These are phyloP conservation scores for Tremella fuciformis DNA, from an alignment of 768 basidiomycete species.

Conservation along the genomic window DNA sequence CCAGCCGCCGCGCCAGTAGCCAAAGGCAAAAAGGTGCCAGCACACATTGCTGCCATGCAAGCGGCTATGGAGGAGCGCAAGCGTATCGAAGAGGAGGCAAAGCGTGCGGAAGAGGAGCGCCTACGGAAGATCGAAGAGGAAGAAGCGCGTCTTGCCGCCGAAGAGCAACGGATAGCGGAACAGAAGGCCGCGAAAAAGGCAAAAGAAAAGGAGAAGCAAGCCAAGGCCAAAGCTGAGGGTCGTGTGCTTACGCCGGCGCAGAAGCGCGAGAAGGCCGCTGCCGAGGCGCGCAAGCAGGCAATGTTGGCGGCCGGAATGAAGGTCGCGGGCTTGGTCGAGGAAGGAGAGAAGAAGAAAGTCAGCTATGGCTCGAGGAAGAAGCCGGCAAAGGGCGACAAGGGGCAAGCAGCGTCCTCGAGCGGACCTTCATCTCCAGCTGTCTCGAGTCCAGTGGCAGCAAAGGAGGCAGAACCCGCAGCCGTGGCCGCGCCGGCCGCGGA, in stretches of 20 bases:
- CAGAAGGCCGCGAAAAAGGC: conserved; percentile 59
- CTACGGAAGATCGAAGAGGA: conserved; percentile 78
- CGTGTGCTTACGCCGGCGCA: conserved; percentile 94
- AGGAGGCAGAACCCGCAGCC: conserved; percentile 6
- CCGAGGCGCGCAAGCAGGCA: conserved; percentile 85
- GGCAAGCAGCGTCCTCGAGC: conserved; percentile 18
- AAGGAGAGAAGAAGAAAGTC: conserved; percentile 56
- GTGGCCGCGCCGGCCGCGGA: conserved; percentile 12
- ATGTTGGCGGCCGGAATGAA: conserved; percentile 82
- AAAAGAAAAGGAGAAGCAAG: conserved; percentile 66
- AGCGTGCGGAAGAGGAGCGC: conserved; percentile 70
- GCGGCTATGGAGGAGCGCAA: conserved; percentile 92
- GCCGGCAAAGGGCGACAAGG: conserved; percentile 51
- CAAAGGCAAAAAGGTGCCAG: conserved; percentile 56
- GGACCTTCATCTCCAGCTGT: conserved; percentile 6
- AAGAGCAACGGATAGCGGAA: conserved; percentile 75
- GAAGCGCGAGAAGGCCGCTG: conserved; percentile 82
- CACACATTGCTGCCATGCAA: conserved; percentile 74
- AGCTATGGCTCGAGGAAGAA: conserved; percentile 82
- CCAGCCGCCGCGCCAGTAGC: conserved; percentile 55
- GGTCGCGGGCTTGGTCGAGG: conserved; percentile 72
- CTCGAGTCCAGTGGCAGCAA: not conserved
- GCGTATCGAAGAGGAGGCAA: conserved; percentile 78
- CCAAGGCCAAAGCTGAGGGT: conserved; percentile 84
- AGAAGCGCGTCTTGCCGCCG: conserved; percentile 65